phyloP scores from a whole-genome alignment of 2,329 filamentous ascomycete genomes.

The Juglanconis oblonga region DNA sequence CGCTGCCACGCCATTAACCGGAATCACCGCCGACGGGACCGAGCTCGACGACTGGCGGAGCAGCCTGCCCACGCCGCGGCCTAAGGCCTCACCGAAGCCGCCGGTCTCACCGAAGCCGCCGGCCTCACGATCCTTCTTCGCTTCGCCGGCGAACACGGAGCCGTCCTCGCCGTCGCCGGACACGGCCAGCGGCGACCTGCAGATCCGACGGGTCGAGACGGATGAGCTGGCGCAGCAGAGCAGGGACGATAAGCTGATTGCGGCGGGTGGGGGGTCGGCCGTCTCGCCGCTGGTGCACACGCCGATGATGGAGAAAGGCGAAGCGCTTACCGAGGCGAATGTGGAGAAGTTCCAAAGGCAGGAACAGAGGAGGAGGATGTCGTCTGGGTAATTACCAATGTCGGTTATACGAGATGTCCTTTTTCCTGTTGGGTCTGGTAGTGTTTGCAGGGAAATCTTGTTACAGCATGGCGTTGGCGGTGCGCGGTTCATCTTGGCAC shows the following conservation, averaged over 20 bases:
- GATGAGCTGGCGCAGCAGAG: conserved; percentile 24
- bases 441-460: not conserved
- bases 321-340: conserved; percentile 26
- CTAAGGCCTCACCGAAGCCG: not conserved
- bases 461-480: conserved; percentile 16
- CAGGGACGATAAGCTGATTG: conserved; percentile 27
- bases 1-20: not conserved
- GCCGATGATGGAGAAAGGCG: conserved; percentile 15
- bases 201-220: conserved; percentile 15
- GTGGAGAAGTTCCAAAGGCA: conserved; percentile 23
- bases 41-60: not conserved
- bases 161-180: conserved; percentile 3
- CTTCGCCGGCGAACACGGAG: not conserved
- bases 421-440: not conserved
- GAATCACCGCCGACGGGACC: not conserved
- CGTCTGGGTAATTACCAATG: not conserved
- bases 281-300: conserved; percentile 16
- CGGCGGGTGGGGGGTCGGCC: conserved; percentile 10
- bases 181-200: not conserved
- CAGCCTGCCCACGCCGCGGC: conserved; percentile 8
- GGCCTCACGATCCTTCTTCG: not conserved
- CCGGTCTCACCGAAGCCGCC: not conserved
- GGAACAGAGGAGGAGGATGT: conserved; percentile 8
- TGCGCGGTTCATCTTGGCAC: not conserved
- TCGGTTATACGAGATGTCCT: no score